These are phyloP conservation scores for Arthrinium phaeospermum DNA, from an alignment of 2,329 filamentous ascomycete species.

Conservation along the genomic window DNA sequence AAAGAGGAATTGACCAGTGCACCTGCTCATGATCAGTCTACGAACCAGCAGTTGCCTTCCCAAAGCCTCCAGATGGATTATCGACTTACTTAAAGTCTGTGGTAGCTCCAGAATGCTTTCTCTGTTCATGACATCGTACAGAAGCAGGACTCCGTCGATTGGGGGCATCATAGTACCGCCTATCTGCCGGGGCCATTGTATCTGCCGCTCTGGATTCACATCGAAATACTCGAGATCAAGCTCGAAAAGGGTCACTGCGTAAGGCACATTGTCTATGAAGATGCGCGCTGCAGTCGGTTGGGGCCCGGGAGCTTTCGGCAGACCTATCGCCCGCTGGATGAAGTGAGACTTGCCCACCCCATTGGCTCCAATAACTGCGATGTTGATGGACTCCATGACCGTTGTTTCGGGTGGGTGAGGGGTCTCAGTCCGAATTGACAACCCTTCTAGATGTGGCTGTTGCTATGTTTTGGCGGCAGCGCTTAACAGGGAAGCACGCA, in stretches of 20 bases:
- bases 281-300: slow-evolving; percentile 63
- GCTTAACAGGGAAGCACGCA: neutral
- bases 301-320: slow-evolving; percentile 57
- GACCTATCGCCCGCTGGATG: slow-evolving; percentile 66
- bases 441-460: neutral
- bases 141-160: slow-evolving; percentile 81
- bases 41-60: neutral
- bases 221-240: slow-evolving; percentile 70
- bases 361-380: slow-evolving; percentile 69
- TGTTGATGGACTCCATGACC: slow-evolving; percentile 65
- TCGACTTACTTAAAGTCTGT: slow-evolving; percentile 75
- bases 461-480: neutral
- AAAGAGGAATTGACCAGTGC: slow-evolving; percentile 74
- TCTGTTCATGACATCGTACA: slow-evolving; percentile 86
- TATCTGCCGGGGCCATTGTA: slow-evolving; percentile 71
- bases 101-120: slow-evolving; percentile 77
- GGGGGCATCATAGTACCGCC: slow-evolving; percentile 74
- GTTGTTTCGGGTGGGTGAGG: neutral
- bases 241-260: slow-evolving; percentile 68
- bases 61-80: slow-evolving; percentile 18
- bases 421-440: neutral
- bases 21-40: slow-evolving; percentile 55
- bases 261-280: slow-evolving; percentile 61
- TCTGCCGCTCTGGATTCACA: slow-evolving; percentile 60
- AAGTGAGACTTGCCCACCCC: slow-evolving; percentile 73